Conservation (phyloP, 495 filamentous ascomycete genomes). For the Hypoxylon rickii region DNA sequence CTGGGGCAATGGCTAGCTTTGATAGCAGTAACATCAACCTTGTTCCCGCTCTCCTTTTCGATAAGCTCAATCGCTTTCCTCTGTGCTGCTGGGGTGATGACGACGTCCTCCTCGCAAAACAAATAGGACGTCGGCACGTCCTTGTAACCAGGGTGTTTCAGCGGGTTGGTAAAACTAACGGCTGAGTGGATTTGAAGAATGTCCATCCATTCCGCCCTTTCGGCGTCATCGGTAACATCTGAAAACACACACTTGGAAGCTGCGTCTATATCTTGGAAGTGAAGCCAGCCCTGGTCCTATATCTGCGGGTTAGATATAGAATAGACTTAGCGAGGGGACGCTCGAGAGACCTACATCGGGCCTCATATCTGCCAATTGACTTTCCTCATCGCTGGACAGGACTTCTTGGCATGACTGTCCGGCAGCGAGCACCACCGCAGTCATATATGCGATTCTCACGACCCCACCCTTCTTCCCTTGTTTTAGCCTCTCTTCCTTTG, state of each 20-base stretch:
- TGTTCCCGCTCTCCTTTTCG: conserved; percentile 36
- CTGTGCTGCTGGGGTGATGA: conserved; percentile 44
- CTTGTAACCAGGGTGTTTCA: conserved; percentile 52
- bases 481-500: conserved; percentile 43
- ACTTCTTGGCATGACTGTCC: conserved; percentile 15
- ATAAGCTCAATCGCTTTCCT: conserved; percentile 41
- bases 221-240: conserved; percentile 18
- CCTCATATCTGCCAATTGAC: no score
- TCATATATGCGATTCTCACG: conserved; percentile 47
- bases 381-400: no score
- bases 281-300: conserved; percentile 36
- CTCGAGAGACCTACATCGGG: no score
- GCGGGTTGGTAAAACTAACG: conserved; percentile 33
- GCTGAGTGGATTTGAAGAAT: conserved; percentile 34
- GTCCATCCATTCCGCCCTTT: conserved; percentile 5
- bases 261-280: conserved; percentile 5
- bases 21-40: conserved; percentile 41
- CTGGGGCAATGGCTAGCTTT: conserved; percentile 38
- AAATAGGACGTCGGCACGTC: conserved; percentile 54
- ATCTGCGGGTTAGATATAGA: no score
- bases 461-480: conserved; percentile 48
- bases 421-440: conserved; percentile 23
- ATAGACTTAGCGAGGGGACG: no score
- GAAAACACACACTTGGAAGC: conserved; percentile 20
- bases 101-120: conserved; percentile 51